Evolutionary conservation across 2,329 filamentous ascomycete species (phyloP), one percentile per base, ranked within the genome.

Genomic region (Hawksworthiomyces lignivorus): DNA sequence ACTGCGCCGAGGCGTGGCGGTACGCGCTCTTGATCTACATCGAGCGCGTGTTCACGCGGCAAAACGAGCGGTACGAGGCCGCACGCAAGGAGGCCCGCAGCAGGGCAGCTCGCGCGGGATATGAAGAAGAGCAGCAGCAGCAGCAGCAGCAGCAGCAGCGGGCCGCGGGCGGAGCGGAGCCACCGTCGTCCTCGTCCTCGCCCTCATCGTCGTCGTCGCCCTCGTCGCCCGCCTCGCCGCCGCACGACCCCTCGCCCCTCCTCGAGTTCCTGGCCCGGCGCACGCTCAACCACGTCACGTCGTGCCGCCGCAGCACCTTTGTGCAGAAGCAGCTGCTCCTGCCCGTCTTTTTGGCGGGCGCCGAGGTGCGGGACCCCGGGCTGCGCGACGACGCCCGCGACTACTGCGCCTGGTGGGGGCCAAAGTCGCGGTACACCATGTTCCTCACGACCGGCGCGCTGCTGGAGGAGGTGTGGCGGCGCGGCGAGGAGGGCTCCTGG

Each of bases 321-420:
- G 49, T 57, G 0, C 60, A 62, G 43, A 63, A 63, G 38, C 61
- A 63, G 32, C 48, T 63, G 0, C 52, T 64, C 3, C 50, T 64
- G 2, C 60, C 61, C 1, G 52, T 62, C 0, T 63, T 64, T 26
- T 43, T 64, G 0, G 59, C 59, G 0, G 60, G 53, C 2, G 53
- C 52, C 17, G 61, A 62, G 44, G 54, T 53, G 2, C 48, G 30
- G 8, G 53, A 56, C 11, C 37, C 46, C 12, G 36, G 50, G 18
- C 19, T 57, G 40, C 49, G 56, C 1, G 39, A 49, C 18, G 50
- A 53, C 14, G 55, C 53, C 1, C 50, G 48, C 21, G 36, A 48
- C 3, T 62, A 56, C 35, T 63, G 59, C 29, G 39, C 35, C 3
- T 57, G 56, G 49, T 63, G 60, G 60, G 52, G 48, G 7, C 48